Base-by-base conservation (phyloP, 2,329 filamentous ascomycete genomes). In the Ascomycota sp. region DNA sequence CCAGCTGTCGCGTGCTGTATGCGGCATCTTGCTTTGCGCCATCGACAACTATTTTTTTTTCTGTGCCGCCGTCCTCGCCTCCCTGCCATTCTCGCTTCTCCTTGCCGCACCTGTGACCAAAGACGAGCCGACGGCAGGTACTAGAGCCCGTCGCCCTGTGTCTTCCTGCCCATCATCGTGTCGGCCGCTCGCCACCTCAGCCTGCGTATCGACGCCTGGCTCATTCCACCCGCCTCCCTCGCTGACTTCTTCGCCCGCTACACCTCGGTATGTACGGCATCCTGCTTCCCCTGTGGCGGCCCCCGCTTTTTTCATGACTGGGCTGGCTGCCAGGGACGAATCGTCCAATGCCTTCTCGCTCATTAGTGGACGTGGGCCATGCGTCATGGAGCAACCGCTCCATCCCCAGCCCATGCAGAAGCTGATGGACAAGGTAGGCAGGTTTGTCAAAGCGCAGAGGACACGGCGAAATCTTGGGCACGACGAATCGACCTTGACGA, bases 371-470 rank as follows among this genome's bases (percentile, higher is more conserved):
- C 10, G 16, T 11, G 30, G 6, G 31, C n/a, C 9, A 9, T 31
- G 27, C 27, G 16, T 10, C 32, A 38, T 36, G 32, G 29, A 38
- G n/a, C 21, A 31, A 12, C 32, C 24, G 13, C 12, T 4, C 6
- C 34, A 27, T n/a, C 24, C 21, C 11, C 34, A 16, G 8, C 29
- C 36, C 9, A 32, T 53, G 25, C 41, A 44, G 32, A 50, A 43
- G 38, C 52, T 54, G 39, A 54, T 53, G 25, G 35, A 38, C 36
- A 44, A 40, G 36, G 31, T 52, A 47, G 48, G 41, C 36, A 39
- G 41, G 32, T 34, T 47, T 32, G 36, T 41, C 33, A 44, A 40
- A 37, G 36, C 40, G 12, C 30, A 25, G 5, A 33, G 25, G 32
- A 35, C 31, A 26, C 37, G 35, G 16, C 37, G 29, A n/a, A 32